Conservation (phyloP, 78 protist genomes). For the Salpingoeca rosetta region DNA sequence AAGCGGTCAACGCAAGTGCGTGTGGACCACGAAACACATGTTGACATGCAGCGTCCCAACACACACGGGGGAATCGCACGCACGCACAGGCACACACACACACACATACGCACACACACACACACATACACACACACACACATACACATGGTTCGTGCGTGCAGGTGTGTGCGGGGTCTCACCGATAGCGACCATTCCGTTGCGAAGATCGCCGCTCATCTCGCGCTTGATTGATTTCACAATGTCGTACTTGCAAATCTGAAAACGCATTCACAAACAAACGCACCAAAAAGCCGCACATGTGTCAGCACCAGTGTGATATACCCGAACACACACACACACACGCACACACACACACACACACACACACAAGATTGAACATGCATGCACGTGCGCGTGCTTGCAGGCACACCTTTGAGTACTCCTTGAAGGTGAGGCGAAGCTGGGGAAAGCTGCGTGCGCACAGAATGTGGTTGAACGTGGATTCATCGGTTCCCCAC, state of each 20-base stretch:
- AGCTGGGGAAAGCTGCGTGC: slow-evolving; percentile 7
- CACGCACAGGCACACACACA: neutral
- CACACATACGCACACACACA: too few species aligned
- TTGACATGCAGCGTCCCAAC: neutral
- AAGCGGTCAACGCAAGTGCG: neutral
- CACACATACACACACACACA: too few species aligned
- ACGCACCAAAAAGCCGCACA: too few species aligned
- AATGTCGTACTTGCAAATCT: neutral
- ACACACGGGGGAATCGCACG: neutral
- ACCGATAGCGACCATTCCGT: neutral
- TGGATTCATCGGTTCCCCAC: slow-evolving; percentile 22
- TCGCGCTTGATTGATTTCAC: slow-evolving; percentile 1
- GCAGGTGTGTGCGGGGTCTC: neutral
- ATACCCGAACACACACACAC: too few species aligned
- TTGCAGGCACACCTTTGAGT: slow-evolving; percentile 1
- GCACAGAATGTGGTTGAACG: slow-evolving; percentile 2
- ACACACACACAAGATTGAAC: too few species aligned
- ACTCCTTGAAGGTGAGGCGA: slow-evolving; percentile 11
- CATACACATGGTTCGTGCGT: too few species aligned
- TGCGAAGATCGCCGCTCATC: neutral
- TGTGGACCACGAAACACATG: neutral
- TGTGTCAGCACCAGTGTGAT: too few species aligned
- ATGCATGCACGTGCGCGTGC: too few species aligned
- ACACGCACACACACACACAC: too few species aligned
- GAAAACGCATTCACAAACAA: neutral